Base-by-base conservation (phyloP, 805 yeast genomes). In the Candida schatavii region DNA sequence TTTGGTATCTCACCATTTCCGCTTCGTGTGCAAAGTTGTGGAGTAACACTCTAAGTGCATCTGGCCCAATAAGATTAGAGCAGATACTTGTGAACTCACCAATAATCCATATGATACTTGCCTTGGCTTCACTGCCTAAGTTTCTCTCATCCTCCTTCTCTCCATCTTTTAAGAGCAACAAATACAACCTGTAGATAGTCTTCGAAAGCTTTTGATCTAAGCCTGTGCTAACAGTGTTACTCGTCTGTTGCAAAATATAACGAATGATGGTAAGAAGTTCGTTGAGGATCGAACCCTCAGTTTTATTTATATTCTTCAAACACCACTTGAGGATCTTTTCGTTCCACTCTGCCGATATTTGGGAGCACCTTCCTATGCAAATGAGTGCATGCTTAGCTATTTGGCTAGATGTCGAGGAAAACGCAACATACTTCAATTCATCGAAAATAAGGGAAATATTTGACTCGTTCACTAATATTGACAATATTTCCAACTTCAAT, bases 71-170 rank as follows among this genome's bases (percentile, higher is more conserved):
- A 20, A 56, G 47, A 30, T 65, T 67, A 20, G 57, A 44, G 17
- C 60, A 57, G 9, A 54, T 51, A 23, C 49, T 56, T 0, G 83
- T 72, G 56, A 82, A 83, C 55, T 93, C 97, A 3, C 98, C 97
- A 40, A 91, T 75, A 7, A 91, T 71, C 98, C 98, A 93, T 5
- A 91, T 73, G 9, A 90, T 81, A 36, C 91, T 85, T 1, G 95
- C 88, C 49, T 81, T 78, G 0, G 98, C 95, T 14, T 61, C 66
- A 17, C 57, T 49, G 14, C 59, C 65, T n/a, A 63, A 41, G 15
- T 43, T 30, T 7, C 19, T 31, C 18, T 17, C 32, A 7, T 7
- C 11, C 10, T 11, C 11, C 14, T 50, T n/a, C 6, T 13, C 32
- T 6, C 52, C 53, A 25, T 61, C 61, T 10, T 47, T 48, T 31